Evolutionary conservation across 1,284 basidiomycete genomes (phyloP), one percentile per base, ranked within the genome.

Genomic region (Trichosporon sp.): DNA sequence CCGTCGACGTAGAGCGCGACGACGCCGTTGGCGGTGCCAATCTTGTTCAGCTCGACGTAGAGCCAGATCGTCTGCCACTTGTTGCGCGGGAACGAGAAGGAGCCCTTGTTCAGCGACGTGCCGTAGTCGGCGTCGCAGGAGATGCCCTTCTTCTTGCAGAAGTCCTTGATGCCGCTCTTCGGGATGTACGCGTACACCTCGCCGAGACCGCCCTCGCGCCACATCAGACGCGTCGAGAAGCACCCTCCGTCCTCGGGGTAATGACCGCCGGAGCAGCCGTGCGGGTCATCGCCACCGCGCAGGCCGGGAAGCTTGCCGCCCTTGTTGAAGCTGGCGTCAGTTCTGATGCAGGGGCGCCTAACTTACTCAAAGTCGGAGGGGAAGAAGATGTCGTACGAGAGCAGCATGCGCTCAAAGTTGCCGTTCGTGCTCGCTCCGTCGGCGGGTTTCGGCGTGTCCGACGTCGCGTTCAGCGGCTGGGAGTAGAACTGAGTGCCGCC

Each of bases 101-200:
- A 74, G 4, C 82, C 81, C 38, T 83, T 77, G n/a, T 77, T 77
- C 64, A 85, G 77, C 4, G 83, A 84, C 7, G 81, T 83, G 0
- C 84, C 84, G 74, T 79, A 85, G 74, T 84, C 81, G 4, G 76
- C 75, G 74, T 85, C 84, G 73, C 84, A 85, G 46, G 76, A 80
- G 16, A 84, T 75, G 43, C 78, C 71, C 38, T 54, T 16, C 43
- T 76, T 46, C 6, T 72, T 68, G 75, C 84, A 85, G 51, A 79
- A 80, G 32, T 71, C 66, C 59, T 77, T 77, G n/a, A 65, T 66
- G 10, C 21, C 31, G 1, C 0, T 69, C 0, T 79, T 80, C 2
- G 84, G 84, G 32, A 85, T 77, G 76, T 85, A 85, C 10, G 82
- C 82, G 77, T 85, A 85, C 32, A 84, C 83, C 71, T 85, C 84